Evolutionary conservation across 306 rosid genomes (phyloP).

Genomic region (Dryas drummondii): DNA sequence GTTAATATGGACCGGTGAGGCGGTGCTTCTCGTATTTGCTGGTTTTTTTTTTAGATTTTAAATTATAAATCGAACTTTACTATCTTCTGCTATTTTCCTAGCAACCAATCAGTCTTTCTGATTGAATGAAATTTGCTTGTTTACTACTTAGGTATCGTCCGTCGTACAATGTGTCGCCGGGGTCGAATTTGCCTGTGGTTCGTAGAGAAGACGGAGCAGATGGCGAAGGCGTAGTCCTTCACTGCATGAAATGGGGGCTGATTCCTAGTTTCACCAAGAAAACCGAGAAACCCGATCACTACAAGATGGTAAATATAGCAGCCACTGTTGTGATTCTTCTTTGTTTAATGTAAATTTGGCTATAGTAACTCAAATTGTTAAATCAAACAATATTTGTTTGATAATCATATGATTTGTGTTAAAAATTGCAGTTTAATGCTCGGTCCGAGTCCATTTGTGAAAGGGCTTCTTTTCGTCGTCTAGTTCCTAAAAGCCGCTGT

Average conservation of each 20-base stretch:
- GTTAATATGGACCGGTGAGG: constrained; percentile 58
- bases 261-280: constrained; percentile 90
- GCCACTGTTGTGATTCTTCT: neutral
- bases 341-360: too few species aligned
- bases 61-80: neutral
- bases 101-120: neutral
- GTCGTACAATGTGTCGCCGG: constrained; percentile 72
- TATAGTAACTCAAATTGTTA: neutral
- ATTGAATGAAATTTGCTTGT: neutral
- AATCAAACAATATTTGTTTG: neutral
- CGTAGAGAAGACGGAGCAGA: constrained; percentile 68
- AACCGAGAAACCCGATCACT: constrained; percentile 77
- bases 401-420: constrained; percentile 13
- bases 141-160: constrained; percentile 60
- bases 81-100: neutral
- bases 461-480: constrained; percentile 75
- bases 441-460: constrained; percentile 71
- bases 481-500: constrained; percentile 76
- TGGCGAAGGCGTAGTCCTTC: constrained; percentile 51
- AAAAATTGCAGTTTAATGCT: constrained; percentile 72
- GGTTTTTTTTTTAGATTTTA: neutral
- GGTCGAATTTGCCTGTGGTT: constrained; percentile 60
- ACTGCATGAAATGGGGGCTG: constrained; percentile 91
- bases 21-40: neutral
- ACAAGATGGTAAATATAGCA: constrained; percentile 54